phyloP scores from a whole-genome alignment of 2,329 filamentous ascomycete genomes.

The Blumeria hordei region DNA sequence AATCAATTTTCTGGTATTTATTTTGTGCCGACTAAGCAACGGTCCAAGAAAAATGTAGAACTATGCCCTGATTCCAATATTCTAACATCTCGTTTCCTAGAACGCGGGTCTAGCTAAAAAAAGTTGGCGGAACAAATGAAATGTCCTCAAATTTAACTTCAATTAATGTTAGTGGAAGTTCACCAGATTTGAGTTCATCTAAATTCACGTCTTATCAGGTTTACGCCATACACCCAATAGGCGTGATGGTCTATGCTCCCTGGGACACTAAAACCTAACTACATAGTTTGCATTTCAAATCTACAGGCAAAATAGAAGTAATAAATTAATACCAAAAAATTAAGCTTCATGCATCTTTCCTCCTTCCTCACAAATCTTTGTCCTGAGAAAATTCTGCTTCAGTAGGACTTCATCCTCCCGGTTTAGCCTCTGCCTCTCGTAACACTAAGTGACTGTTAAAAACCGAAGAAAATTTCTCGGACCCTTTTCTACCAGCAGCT shows the following conservation, averaged over 20 bases:
- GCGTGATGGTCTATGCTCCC: not conserved
- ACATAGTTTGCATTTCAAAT: not conserved
- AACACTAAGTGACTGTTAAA: not conserved
- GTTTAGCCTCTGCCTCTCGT: not conserved
- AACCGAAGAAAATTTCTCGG: not conserved
- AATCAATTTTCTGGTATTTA: no score
- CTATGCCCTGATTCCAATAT: no score
- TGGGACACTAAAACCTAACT: not conserved
- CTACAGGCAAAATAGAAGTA: not conserved
- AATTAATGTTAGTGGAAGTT: no score
- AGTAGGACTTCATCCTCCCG: not conserved
- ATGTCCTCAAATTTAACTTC: no score
- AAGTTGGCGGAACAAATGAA: no score
- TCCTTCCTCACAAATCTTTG: not conserved
- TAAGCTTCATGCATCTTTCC: not conserved
- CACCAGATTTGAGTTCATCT: not conserved
- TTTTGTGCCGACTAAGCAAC: no score
- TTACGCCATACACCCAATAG: not conserved
- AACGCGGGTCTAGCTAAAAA: no score
- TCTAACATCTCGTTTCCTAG: no score
- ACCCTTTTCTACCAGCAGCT: not conserved
- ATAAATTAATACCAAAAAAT: not conserved
- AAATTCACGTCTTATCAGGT: not conserved
- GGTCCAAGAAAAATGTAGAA: no score
- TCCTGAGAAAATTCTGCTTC: not conserved